A percentile compares a stretch with the other conserved stretches of the same genome.
These are phyloP conservation scores for Avena insularis DNA, from an alignment of 176 grass and related monocot species.

Conservation along the genomic window DNA sequence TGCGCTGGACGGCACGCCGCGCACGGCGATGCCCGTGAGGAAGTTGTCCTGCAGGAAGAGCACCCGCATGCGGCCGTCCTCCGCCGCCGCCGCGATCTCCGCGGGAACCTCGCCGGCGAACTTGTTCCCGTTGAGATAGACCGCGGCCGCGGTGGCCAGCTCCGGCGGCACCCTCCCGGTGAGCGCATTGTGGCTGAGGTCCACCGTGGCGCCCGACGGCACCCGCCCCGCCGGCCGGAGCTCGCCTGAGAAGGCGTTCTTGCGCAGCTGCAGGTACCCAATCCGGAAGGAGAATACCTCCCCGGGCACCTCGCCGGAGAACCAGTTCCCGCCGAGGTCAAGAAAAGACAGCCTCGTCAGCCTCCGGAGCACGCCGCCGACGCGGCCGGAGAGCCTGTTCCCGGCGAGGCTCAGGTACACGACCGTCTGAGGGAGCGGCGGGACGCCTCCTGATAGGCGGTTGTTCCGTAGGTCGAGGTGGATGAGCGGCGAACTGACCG, in stretches of 20 bases:
- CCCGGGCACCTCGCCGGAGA: constrained; percentile 66
- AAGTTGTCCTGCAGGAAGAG: constrained; percentile 92
- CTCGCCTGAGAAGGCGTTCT: constrained; percentile 72
- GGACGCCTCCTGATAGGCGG: constrained; percentile 49
- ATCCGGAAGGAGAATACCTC: constrained; percentile 66
- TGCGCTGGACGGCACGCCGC: constrained; percentile 52
- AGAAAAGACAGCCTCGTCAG: constrained; percentile 60
- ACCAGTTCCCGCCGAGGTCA: constrained; percentile 74
- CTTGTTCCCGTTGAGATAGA: constrained; percentile 79
- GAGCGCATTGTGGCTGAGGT: constrained; percentile 84
- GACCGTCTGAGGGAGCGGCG: constrained; percentile 58
- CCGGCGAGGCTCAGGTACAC: constrained; percentile 70
- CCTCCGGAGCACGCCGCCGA: constrained; percentile 43
- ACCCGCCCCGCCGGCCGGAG: constrained; percentile 51
- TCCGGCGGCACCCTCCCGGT: constrained; percentile 62
- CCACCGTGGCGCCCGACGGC: constrained; percentile 58
- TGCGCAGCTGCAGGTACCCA: constrained; percentile 66
- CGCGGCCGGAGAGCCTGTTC: constrained; percentile 70
- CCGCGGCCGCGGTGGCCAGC: constrained; percentile 50
- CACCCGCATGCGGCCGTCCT: constrained; percentile 65
- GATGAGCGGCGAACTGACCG: constrained; percentile 45
- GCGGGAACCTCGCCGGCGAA: constrained; percentile 58
- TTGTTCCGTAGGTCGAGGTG: constrained; percentile 77
- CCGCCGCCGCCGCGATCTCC: constrained; percentile 57
- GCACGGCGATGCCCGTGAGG: constrained; percentile 53